Base-by-base conservation (phyloP, 1,284 basidiomycete species). In the Leccinum huronense region DNA sequence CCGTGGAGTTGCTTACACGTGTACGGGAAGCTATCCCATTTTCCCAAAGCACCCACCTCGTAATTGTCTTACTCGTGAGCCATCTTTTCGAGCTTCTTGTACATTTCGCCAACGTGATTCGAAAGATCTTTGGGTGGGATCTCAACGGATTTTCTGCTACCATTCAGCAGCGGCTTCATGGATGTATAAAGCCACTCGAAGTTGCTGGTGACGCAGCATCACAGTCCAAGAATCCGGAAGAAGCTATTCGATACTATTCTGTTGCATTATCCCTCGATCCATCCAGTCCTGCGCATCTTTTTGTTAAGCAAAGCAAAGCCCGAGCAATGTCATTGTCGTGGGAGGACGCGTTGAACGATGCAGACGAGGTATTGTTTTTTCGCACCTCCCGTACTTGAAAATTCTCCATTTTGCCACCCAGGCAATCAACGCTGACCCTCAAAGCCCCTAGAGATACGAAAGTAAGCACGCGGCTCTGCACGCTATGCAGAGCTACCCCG, bases 291-390 rank as follows among this genome's bases (percentile, higher is more conserved):
- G 45, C 33, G 0, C 30, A 30, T n/a, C 65, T 68, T 10, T 40
- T 68, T 19, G 42, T 58, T 3, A 66, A 70, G 23, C 62, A 66
- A 42, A 68, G 66, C 51, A 65, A 59, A 4, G 62, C 58, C 3
- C 30, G 11, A 38, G 55, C 23, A 19, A 38, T 16, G 8, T 1
- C 36, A 9, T 40, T 13, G 3, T 34, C 7, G 4, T 64, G 63
- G 63, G 16, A 34, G 2, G 63, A 53, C 5, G 53, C 59, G 7
- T 60, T 60, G 36, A 31, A 38, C 10, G 59, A 60, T 7, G 59
- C 34, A n/a, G 34, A 60, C 2, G 51, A 38, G 14, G 48, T 38
- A 31, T n/a, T 16, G 3, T 4, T 38, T 31, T 38, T n/a, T 31
- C 13, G 16, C 11, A 30, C 19, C 8, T n/a, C 16, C 19, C 4